Conservation (phyloP, 1,284 basidiomycete species). For the Inonotus hispidus region DNA sequence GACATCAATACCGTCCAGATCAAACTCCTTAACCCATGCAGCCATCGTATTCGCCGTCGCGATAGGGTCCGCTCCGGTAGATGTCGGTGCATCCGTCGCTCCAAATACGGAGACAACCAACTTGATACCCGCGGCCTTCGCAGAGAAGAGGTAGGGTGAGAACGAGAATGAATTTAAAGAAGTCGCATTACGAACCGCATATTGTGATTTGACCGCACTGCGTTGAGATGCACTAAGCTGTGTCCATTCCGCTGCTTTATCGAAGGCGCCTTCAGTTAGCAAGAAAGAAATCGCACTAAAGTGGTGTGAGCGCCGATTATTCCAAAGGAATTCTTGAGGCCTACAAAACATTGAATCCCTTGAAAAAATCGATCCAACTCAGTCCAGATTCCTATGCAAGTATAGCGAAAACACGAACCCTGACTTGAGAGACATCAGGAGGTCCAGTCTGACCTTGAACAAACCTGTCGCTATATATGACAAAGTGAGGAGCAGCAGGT, state of each 20-base stretch:
- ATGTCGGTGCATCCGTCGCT: conserved; percentile 46
- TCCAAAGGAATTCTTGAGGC: conserved; percentile 15
- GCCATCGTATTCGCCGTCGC: conserved; percentile 42
- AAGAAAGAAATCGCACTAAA: conserved; percentile 45
- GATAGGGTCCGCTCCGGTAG: conserved; percentile 35
- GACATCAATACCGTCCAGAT: conserved; percentile 51
- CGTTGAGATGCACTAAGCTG: conserved; percentile 38
- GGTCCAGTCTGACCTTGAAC: conserved; percentile 34
- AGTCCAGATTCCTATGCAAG: background rate
- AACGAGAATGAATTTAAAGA: background rate
- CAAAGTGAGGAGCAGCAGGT: conserved; percentile 41
- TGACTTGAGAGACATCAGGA: conserved; percentile 37
- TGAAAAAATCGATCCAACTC: conserved; percentile 19
- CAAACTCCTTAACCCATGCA: conserved; percentile 43
- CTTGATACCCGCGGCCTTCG: conserved; percentile 45
- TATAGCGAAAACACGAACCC: conserved; percentile 27
- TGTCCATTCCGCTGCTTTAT: conserved; percentile 43
- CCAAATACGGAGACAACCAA: conserved; percentile 56
- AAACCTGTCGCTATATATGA: conserved; percentile 44
- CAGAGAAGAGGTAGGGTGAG: background rate
- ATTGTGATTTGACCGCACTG: conserved; percentile 40
- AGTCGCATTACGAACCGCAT: conserved; percentile 26
- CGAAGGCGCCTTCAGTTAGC: conserved; percentile 43
- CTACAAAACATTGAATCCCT: conserved; percentile 46
- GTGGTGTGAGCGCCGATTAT: background rate